Evolutionary conservation across 192 early-diverging fungal species (phyloP).

Genomic region (Backusella tuberculispora): DNA sequence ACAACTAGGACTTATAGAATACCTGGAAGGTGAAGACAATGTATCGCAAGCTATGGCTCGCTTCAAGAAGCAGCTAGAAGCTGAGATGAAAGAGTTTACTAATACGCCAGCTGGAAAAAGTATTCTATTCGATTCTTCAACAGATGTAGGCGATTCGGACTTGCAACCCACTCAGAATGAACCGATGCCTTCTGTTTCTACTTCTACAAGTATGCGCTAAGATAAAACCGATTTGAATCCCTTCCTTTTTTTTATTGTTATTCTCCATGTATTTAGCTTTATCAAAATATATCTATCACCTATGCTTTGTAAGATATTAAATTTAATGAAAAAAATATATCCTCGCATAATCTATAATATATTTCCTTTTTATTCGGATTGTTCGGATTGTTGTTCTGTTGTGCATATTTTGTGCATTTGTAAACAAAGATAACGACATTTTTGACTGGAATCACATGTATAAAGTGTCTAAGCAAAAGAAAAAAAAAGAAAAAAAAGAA

Average conservation of each 20-base stretch:
- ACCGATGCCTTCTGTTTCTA: not conserved
- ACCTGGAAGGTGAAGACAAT: conserved; percentile 27
- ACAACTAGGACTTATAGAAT: conserved; percentile 29
- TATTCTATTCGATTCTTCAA: not conserved
- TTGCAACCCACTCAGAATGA: not conserved
- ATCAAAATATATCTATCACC: conserved; percentile 8
- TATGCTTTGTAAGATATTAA: conserved; percentile 4
- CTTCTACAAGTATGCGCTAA: not conserved
- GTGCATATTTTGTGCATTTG: conserved; percentile 15
- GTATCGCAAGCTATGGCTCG: conserved; percentile 17
- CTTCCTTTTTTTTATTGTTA: not conserved
- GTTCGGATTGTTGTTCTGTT: conserved; percentile 12
- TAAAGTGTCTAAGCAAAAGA: not conserved
- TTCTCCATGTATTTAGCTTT: not conserved
- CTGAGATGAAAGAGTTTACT: conserved; percentile 11
- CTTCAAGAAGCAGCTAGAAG: conserved; percentile 27
- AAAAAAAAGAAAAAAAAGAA: too few relatives aligned
- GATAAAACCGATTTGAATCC: not conserved
- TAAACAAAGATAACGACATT: conserved; percentile 17
- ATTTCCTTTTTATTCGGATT: conserved; percentile 13
- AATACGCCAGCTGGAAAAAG: not conserved
- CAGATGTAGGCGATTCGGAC: not conserved
- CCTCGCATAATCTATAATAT: conserved; percentile 7
- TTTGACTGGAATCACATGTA: conserved; percentile 12
- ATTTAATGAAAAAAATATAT: conserved; percentile 6